Conservation (phyloP, 768 basidiomycete species). For the Russula abietina region DNA sequence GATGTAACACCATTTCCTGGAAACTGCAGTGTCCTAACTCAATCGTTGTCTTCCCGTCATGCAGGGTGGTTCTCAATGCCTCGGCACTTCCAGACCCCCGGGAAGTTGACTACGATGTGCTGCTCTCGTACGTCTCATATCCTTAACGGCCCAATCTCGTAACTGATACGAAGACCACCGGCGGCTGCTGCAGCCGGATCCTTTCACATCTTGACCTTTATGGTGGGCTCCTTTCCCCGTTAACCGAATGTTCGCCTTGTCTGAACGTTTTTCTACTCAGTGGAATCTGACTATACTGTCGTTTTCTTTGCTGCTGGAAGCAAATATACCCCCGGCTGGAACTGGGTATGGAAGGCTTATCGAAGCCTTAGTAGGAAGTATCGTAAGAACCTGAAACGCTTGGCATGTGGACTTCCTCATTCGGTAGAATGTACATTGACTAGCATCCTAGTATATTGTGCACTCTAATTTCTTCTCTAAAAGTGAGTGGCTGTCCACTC, state of each 20-base stretch:
- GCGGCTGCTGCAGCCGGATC: slow-evolving; percentile 47
- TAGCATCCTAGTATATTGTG: slow-evolving; percentile 59
- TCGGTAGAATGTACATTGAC: slow-evolving; percentile 17
- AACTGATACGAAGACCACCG: background rate
- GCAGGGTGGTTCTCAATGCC: slow-evolving; percentile 77
- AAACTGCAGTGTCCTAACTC: background rate
- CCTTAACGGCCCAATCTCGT: slow-evolving; percentile 20
- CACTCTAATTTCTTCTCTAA: slow-evolving; percentile 87
- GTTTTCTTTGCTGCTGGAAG: slow-evolving; percentile 83
- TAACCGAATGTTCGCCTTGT: background rate
- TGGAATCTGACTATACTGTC: slow-evolving; percentile 84
- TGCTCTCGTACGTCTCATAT: slow-evolving; percentile 48
- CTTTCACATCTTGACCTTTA: slow-evolving; percentile 76
- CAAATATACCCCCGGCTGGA: slow-evolving; percentile 70
- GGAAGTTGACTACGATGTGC: slow-evolving; percentile 68
- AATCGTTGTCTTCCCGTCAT: background rate
- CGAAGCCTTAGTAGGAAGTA: slow-evolving; percentile 75
- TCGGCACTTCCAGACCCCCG: slow-evolving; percentile 78
- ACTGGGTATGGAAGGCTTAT: slow-evolving; percentile 90
- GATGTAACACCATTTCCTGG: slow-evolving; percentile 44
- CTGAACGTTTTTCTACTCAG: slow-evolving; percentile 35
- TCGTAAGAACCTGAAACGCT: slow-evolving; percentile 78
- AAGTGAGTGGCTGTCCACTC: slow-evolving; percentile 40
- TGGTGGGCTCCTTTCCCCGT: slow-evolving; percentile 39
- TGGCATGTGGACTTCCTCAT: slow-evolving; percentile 42